These are phyloP conservation scores for Paracoccidioides brasiliensis DNA, from an alignment of 2,329 filamentous ascomycete species.

Conservation along the genomic window DNA sequence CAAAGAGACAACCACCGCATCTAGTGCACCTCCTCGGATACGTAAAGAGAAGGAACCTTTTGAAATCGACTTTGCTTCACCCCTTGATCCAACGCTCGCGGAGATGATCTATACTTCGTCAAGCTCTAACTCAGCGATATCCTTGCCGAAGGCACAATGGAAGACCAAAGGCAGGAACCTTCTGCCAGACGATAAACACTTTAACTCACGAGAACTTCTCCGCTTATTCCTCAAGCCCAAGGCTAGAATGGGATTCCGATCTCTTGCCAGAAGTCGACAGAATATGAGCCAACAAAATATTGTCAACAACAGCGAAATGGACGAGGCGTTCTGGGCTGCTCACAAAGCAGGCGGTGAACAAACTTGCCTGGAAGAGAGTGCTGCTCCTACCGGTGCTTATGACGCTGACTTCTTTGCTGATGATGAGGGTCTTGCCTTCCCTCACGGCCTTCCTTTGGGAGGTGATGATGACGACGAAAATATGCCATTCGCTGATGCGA, in stretches of 20 bases:
- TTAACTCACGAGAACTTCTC: slow-evolving; percentile 83
- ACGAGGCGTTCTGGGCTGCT: slow-evolving; percentile 90
- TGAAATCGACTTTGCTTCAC: slow-evolving; percentile 75
- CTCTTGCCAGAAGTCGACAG: slow-evolving; percentile 37
- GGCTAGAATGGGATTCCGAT: slow-evolving; percentile 61
- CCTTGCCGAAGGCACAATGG: slow-evolving; percentile 86
- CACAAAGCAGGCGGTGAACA: slow-evolving; percentile 42
- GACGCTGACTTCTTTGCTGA: slow-evolving; percentile 91
- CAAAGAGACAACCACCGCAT: slow-evolving; percentile 57
- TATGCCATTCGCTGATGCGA: slow-evolving; percentile 36
- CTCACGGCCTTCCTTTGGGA: slow-evolving; percentile 32
- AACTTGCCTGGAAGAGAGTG: slow-evolving; percentile 39
- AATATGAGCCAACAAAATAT: slow-evolving; percentile 35
- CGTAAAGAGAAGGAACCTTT: slow-evolving; percentile 96
- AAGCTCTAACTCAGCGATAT: slow-evolving; percentile 66
- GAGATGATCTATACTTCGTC: slow-evolving; percentile 73
- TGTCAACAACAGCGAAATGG: slow-evolving; percentile 62
- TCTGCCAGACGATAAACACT: slow-evolving; percentile 94
- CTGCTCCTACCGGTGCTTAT: slow-evolving; percentile 60
- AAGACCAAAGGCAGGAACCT: slow-evolving; percentile 86
- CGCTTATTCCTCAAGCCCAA: slow-evolving; percentile 91
- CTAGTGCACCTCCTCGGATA: slow-evolving; percentile 38
- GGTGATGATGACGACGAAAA: slow-evolving; percentile 36
- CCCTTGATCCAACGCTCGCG: slow-evolving; percentile 56
- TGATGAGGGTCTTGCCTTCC: slow-evolving; percentile 45